Conservation (phyloP, 1,139 yeast species). For the Kodamaea suecica region DNA sequence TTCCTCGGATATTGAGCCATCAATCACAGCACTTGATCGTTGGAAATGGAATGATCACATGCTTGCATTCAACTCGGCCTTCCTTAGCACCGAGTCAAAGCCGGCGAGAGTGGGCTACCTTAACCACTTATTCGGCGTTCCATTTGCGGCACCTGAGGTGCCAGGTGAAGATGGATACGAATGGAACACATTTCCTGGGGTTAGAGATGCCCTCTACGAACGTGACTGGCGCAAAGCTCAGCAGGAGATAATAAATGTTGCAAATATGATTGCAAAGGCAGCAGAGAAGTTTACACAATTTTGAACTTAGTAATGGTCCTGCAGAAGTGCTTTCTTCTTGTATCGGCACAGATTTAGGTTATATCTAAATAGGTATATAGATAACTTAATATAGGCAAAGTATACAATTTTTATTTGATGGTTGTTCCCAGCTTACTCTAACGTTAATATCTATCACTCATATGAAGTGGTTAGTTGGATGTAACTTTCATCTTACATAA, state of each 20-base stretch:
- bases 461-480: background rate
- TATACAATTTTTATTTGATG: too few species aligned
- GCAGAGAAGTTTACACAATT: conserved; percentile 16
- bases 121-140: conserved; percentile 71
- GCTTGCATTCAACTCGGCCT: conserved; percentile 52
- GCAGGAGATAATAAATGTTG: conserved; percentile 47
- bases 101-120: conserved; percentile 63
- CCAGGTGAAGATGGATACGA: conserved; percentile 29
- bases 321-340: too few species aligned
- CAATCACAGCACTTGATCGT: conserved; percentile 64
- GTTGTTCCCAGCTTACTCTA: too few species aligned
- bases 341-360: too few species aligned
- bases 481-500: too few species aligned
- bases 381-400: too few species aligned
- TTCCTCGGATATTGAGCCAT: conserved; percentile 57
- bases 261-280: conserved; percentile 30
- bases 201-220: conserved; percentile 59
- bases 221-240: conserved; percentile 58
- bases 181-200: conserved; percentile 73
- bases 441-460: too few species aligned
- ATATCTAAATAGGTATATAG: background rate
- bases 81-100: conserved; percentile 29
- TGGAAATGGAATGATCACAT: conserved; percentile 78
- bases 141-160: conserved; percentile 49
- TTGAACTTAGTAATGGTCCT: too few species aligned